A percentile compares a stretch with the other conserved stretches of the same genome.
Conservation (phyloP, 2,329 filamentous ascomycete species). For the Stagonosporopsis chrysanthemi region DNA sequence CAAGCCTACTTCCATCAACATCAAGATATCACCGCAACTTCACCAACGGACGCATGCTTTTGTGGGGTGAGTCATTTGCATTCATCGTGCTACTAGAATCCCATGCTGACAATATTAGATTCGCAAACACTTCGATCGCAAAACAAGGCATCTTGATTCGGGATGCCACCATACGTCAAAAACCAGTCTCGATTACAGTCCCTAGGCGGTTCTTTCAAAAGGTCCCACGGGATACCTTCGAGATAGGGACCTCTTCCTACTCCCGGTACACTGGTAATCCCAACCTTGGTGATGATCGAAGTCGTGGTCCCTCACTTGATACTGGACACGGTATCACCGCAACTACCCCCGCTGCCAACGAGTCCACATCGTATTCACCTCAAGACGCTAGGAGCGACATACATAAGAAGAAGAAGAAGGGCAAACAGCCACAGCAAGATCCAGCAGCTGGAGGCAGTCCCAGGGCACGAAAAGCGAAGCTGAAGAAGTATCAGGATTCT, state of each 20-base stretch:
- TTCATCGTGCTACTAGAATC: neutral
- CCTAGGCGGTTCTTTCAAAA: constrained; percentile 33
- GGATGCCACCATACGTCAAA: constrained; percentile 20
- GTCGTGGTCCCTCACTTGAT: constrained; percentile 1
- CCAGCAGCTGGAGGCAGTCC: constrained; percentile 20
- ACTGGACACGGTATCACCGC: neutral
- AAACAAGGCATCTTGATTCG: constrained; percentile 24
- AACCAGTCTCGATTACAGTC: constrained; percentile 26
- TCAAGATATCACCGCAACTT: constrained; percentile 6
- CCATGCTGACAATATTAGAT: constrained; percentile 25
- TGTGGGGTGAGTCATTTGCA: constrained; percentile 21
- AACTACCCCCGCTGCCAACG: neutral
- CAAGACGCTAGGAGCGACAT: constrained; percentile 49
- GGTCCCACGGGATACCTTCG: neutral
- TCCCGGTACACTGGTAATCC: constrained; percentile 7
- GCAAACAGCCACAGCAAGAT: constrained; percentile 12
- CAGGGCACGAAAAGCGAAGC: constrained; percentile 26
- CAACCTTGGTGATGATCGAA: constrained; percentile 5
- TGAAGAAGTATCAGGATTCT: constrained; percentile 24
- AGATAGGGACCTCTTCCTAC: neutral
- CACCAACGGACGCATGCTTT: constrained; percentile 25
- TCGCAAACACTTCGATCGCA: constrained; percentile 21
- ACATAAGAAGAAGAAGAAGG: constrained; percentile 22
- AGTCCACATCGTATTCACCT: constrained; percentile 38
- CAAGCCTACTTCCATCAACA: constrained; percentile 7